phyloP scores from a whole-genome alignment of 1,139 yeast genomes.

The Suhomyces yuchorum region DNA sequence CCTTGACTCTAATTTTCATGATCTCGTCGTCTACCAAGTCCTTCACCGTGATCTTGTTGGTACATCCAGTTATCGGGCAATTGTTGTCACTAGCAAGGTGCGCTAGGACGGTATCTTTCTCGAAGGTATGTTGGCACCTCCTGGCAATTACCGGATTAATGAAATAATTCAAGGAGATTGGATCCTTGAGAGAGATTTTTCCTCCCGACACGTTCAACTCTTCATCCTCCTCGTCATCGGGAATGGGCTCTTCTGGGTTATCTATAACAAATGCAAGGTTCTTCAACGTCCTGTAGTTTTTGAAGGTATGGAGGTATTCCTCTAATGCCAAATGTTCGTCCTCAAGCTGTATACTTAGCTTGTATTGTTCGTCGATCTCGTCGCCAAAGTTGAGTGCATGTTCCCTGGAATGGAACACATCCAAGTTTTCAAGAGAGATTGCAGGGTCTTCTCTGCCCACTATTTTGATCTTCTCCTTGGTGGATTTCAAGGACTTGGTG shows the following conservation, averaged over 20 bases:
- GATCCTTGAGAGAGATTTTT: conserved; percentile 62
- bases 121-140: conserved; percentile 64
- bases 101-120: conserved; percentile 42
- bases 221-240: conserved; percentile 48
- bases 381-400: conserved; percentile 17
- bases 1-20: conserved; percentile 53
- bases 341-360: conserved; percentile 2
- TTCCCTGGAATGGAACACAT: conserved; percentile 11
- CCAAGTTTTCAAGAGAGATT: conserved; percentile 15
- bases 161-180: conserved; percentile 56
- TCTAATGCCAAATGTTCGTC: conserved; percentile 8
- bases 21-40: conserved; percentile 47
- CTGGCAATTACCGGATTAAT: conserved; percentile 54
- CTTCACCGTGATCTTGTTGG: conserved; percentile 24
- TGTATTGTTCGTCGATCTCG: conserved; percentile 13
- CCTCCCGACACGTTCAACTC: conserved; percentile 71
- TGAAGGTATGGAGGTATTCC: conserved; percentile 6
- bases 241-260: conserved; percentile 46
- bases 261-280: conserved; percentile 32
- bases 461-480: conserved; percentile 14
- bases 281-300: conserved; percentile 28
- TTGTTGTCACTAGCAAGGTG: conserved; percentile 27
- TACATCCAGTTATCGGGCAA: conserved; percentile 57
- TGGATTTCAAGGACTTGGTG: conserved; percentile 10
- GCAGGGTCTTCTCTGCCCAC: conserved; percentile 13